Conservation (phyloP, 225 moss, liverwort and hornwort genomes). For the Climacium dendroides region DNA sequence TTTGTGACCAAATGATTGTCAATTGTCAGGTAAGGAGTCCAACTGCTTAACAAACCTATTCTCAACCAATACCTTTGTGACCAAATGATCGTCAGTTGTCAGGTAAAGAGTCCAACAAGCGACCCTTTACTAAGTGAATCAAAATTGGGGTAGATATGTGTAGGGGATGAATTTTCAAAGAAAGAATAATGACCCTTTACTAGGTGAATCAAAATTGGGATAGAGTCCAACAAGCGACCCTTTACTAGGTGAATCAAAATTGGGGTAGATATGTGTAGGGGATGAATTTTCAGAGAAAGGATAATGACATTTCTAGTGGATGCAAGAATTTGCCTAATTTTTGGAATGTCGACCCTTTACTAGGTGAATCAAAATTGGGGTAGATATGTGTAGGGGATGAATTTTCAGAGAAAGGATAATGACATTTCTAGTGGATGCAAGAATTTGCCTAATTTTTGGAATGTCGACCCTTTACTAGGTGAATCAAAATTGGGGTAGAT, state of each 20-base stretch:
- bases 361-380: neutral
- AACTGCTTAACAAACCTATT: too few relatives aligned
- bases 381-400: fast-evolving
- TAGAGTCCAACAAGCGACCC: too few relatives aligned
- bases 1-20: too few relatives aligned
- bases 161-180: neutral
- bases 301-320: neutral
- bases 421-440: neutral
- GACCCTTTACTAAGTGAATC: too few relatives aligned
- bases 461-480: neutral
- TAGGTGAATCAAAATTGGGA: neutral
- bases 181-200: too few relatives aligned
- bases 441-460: neutral
- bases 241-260: neutral
- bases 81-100: too few relatives aligned
- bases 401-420: fast-evolving
- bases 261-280: fast-evolving
- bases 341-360: neutral
- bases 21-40: too few relatives aligned
- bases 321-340: neutral
- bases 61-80: too few relatives aligned
- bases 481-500: neutral
- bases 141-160: neutral
- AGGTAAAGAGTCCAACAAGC: fast-evolving
- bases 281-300: neutral